Evolutionary conservation across 768 basidiomycete genomes (phyloP).

Genomic region (Mycena haematopus): DNA sequence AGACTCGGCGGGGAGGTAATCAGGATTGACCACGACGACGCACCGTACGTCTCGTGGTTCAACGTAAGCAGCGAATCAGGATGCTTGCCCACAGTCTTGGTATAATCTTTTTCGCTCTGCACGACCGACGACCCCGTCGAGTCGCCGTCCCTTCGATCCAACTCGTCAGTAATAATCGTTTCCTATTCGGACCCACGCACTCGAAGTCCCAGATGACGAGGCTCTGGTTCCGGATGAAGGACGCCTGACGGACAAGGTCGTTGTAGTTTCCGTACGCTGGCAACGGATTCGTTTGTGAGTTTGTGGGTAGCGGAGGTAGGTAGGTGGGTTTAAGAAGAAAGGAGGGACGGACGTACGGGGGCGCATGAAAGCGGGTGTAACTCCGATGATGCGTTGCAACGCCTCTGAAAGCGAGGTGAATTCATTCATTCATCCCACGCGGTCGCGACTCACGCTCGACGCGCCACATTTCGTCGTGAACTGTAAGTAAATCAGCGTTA

Average conservation of each 20-base stretch:
- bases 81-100: constrained; percentile 24
- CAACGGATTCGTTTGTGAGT: not conserved
- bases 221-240: constrained; percentile 42
- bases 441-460: constrained; percentile 45
- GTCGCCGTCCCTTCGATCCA: constrained; percentile 45
- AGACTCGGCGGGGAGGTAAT: not conserved
- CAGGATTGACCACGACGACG: not conserved
- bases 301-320: not conserved
- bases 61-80: not conserved
- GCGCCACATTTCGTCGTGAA: constrained; percentile 51
- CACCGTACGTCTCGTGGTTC: constrained; percentile 17
- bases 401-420: constrained; percentile 39
- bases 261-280: constrained; percentile 55
- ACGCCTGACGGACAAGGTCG: constrained; percentile 49
- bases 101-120: constrained; percentile 39
- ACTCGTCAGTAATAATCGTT: not conserved
- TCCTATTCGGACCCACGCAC: constrained; percentile 32
- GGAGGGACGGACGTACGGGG: constrained; percentile 53
- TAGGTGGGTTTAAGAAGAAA: not conserved
- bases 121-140: constrained; percentile 39
- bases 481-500: not conserved
- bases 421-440: not conserved
- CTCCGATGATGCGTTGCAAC: constrained; percentile 48
- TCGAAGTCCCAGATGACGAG: constrained; percentile 50
- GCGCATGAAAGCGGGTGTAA: constrained; percentile 53